phyloP scores from a whole-genome alignment of 2,329 filamentous ascomycete species.

The Fusarium agapanthi region DNA sequence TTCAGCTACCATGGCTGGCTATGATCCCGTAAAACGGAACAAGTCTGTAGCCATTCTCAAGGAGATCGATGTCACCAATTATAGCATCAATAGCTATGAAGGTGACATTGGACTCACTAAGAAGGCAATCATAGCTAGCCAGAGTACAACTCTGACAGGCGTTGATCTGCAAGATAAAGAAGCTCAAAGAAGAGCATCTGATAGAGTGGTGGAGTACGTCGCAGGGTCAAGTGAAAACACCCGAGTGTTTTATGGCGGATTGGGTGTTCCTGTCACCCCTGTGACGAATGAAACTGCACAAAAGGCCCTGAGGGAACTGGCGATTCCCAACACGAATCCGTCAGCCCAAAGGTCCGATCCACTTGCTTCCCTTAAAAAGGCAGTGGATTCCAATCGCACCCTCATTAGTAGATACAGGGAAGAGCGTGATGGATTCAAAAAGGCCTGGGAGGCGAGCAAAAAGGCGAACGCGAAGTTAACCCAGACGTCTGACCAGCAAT shows the following conservation, averaged over 20 bases:
- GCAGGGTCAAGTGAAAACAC: background rate
- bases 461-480: rapidly evolving
- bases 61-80: background rate
- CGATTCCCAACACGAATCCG: background rate
- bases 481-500: background rate
- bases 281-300: background rate
- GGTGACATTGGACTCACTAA: background rate
- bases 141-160: background rate
- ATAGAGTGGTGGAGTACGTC: background rate
- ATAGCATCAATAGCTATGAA: background rate
- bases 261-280: background rate
- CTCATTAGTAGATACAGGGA: background rate
- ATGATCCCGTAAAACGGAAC: background rate
- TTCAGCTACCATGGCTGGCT: background rate
- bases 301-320: background rate
- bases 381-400: background rate
- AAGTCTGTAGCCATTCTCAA: background rate
- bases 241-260: background rate
- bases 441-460: background rate
- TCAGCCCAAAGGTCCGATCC: background rate
- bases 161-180: background rate
- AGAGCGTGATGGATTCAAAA: background rate
- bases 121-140: background rate
- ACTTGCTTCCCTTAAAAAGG: background rate
- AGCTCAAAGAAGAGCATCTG: background rate